Evolutionary conservation across 139 green algal species (phyloP), one percentile per base, ranked within the genome.

Genomic region (Chlorella sp.): DNA sequence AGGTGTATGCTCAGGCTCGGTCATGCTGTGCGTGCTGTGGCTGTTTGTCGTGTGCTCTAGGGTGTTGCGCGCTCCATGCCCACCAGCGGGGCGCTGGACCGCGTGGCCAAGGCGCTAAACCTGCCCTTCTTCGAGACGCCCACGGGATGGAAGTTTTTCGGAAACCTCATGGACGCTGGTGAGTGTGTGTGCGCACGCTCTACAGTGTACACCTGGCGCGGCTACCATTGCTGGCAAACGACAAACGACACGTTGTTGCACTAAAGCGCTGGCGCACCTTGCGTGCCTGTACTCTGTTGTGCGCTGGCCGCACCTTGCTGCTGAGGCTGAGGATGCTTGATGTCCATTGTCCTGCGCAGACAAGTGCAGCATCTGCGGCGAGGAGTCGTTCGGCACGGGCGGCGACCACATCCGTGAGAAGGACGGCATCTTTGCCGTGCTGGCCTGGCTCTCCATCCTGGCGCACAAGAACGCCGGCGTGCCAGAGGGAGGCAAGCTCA

Each of bases 131-230:
- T 97, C 83, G 93, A 98, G 86, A 93, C 94, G 0, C 95, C 95
- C 71, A 99, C 95, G 24, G 95, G 94, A 68, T 99, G 95, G 94
- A 99, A 98, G 84, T 99, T 96, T 86, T 99, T 98, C 67, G 93
- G 94, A 81, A 98, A 98, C 83, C 90, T 99, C 17, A 98, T 99
- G 95, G 94, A 98, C 71, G 90, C 92, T 20, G 85, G 79, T 83
- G 69, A 32, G 69, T n/a, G n/a, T n/a, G n/a, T n/a, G n/a, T n/a
- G n/a, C n/a, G n/a, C n/a, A n/a, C n/a, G n/a, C n/a, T n/a, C n/a
- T n/a, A n/a, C n/a, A n/a, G n/a, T n/a, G n/a, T n/a, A n/a, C n/a
- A n/a, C n/a, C n/a, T n/a, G n/a, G n/a, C n/a, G n/a, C n/a, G n/a
- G n/a, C n/a, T n/a, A n/a, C n/a, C n/a, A n/a, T n/a, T n/a, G n/a